Percentiles rank a stretch among this genome's conserved stretches.
Evolutionary conservation across 2,329 filamentous ascomycete genomes (phyloP).

Genomic region (Setomelanomma holmii): DNA sequence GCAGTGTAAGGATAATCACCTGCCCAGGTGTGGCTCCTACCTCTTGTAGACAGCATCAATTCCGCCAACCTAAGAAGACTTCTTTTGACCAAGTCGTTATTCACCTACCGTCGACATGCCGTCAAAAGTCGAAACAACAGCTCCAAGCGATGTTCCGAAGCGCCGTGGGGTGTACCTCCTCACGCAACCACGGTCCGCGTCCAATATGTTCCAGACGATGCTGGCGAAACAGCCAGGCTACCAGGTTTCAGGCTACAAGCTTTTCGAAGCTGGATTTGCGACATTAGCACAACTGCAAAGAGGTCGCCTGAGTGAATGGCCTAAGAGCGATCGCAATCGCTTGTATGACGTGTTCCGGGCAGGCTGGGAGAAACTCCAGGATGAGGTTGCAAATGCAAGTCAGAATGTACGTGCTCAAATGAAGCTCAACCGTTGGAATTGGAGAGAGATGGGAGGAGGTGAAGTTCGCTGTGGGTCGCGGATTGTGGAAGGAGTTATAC

Average conservation of each 20-base stretch:
- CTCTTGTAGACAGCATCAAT: neutral
- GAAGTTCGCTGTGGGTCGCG: neutral
- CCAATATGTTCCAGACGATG: slow-evolving; percentile 27
- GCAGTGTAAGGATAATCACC: neutral
- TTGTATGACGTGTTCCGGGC: slow-evolving; percentile 10
- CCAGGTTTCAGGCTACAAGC: slow-evolving; percentile 20
- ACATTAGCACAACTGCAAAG: slow-evolving; percentile 5
- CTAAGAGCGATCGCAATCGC: slow-evolving; percentile 7
- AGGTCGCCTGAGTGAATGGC: slow-evolving; percentile 16
- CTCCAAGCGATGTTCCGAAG: neutral
- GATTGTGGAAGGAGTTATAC: neutral
- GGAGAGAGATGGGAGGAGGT: neutral
- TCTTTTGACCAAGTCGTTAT: too few species aligned
- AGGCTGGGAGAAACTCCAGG: slow-evolving; percentile 15
- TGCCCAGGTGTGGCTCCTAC: neutral
- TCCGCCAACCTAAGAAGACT: neutral
- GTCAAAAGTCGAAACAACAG: slow-evolving; percentile 6
- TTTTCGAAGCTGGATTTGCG: slow-evolving; percentile 16
- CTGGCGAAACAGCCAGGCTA: slow-evolving; percentile 24
- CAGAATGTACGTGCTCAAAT: slow-evolving; percentile 16
- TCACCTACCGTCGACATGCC: slow-evolving; percentile 8
- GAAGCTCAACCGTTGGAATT: neutral
- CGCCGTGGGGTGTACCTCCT: slow-evolving; percentile 21
- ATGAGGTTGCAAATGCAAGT: slow-evolving; percentile 20
- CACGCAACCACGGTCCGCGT: slow-evolving; percentile 25